Evolutionary conservation across 768 basidiomycete species (phyloP), one percentile per base, ranked within the genome.

Genomic region (Holtermanniella nyarrowii): DNA sequence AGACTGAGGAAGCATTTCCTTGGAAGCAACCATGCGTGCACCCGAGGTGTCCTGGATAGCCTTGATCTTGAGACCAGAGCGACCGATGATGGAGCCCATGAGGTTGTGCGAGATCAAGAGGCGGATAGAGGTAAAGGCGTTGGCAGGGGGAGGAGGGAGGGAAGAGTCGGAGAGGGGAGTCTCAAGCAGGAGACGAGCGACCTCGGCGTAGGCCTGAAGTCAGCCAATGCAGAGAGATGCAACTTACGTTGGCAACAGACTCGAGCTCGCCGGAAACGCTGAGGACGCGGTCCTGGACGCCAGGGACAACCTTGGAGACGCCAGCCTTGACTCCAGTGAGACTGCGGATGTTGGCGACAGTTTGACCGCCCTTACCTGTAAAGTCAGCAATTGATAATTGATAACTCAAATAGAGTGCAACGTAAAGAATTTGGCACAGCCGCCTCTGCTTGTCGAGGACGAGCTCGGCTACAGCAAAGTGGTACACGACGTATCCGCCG

Each of bases 1-100:
- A 26, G 93, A 97, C 74, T 97, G 95, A 26, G 95, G 91, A 42
- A 99, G 80, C 86, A 97, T 96, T 68, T 97, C 95, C 74, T 97
- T 97, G 55, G 88, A 87, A 42, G 95, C 95, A 50, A 96, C 85
- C 91, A 99, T 99, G 50, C 95, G 85, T 18, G 89, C 90, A 46
- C 90, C 89, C 37, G 93, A 93, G 44, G 79, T 76, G 72, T 96
- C 93, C 71, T 99, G 95, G 70, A 99, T 97, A 66, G 89, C 86
- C 76, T 97, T 96, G 74, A 99, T 97, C 81, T 95, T 96, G 72
- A 88, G 82, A 62, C 95, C 95, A 49, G 76, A 85, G 59, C 91
- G 85, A 62, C 95, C 95, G 64, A 97, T 96, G 76, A 99, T 86
- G 55, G 88, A 90, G 48, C 95, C 95, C 95, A 99, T 99, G 60